Evolutionary conservation across 2,329 filamentous ascomycete species (phyloP).

Genomic region (Fusarium solani-melongenae): DNA sequence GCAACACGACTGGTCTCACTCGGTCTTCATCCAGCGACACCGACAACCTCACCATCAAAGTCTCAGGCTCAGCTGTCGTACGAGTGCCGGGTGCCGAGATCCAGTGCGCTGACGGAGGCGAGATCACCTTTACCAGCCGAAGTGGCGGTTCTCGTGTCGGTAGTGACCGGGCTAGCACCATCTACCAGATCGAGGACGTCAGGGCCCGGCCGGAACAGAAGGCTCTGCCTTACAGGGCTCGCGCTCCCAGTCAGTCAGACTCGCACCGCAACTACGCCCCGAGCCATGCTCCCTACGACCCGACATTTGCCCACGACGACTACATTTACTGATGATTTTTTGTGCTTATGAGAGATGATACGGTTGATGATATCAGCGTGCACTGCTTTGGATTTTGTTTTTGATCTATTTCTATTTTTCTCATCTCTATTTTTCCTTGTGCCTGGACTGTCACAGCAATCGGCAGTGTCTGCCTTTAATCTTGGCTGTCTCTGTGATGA

Average conservation of each 20-base stretch:
- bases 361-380: slow-evolving; percentile 44
- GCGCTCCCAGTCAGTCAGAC: slow-evolving; percentile 62
- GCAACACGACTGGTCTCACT: slow-evolving; percentile 71
- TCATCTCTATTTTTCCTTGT: slow-evolving; percentile 30
- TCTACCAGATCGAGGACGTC: slow-evolving; percentile 61
- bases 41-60: slow-evolving; percentile 71
- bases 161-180: slow-evolving; percentile 64
- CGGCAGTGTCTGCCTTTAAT: slow-evolving; percentile 21
- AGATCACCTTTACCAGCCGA: slow-evolving; percentile 64
- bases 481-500: slow-evolving; percentile 20
- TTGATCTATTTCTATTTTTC: slow-evolving; percentile 35
- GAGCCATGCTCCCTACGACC: slow-evolving; percentile 47
- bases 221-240: slow-evolving; percentile 56
- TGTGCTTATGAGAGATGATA: slow-evolving; percentile 44
- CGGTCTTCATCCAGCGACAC: slow-evolving; percentile 62
- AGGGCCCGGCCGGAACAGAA: slow-evolving; percentile 56
- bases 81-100: slow-evolving; percentile 68
- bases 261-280: slow-evolving; percentile 53
- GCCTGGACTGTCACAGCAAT: slow-evolving; percentile 12
- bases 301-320: slow-evolving; percentile 41
- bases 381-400: slow-evolving; percentile 25
- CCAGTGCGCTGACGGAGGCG: slow-evolving; percentile 67
- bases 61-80: slow-evolving; percentile 66
- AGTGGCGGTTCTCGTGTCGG: slow-evolving; percentile 51
- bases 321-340: slow-evolving; percentile 46